phyloP scores from a whole-genome alignment of 164 flowering plant species.

The Vitis rupestris region DNA sequence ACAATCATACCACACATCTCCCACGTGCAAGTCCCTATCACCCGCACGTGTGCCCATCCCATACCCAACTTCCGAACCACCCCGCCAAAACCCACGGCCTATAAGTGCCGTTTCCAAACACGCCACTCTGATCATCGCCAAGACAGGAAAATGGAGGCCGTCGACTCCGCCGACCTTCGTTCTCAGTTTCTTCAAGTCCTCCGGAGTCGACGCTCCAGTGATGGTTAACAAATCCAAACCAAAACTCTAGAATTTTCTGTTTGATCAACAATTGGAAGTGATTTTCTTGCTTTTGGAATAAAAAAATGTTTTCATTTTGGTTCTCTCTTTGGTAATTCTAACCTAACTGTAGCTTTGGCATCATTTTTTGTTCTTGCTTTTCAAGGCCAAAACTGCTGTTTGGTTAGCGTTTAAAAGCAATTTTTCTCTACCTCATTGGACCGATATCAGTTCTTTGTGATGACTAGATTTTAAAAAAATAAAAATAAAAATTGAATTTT shows the following conservation, averaged over 20 bases:
- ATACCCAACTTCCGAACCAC: background rate
- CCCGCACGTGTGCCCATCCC: slow-evolving; percentile 3
- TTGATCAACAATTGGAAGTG: background rate
- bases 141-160: slow-evolving; percentile 11
- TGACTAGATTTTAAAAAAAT: too few relatives aligned
- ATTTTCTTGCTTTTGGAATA: slow-evolving; percentile 1
- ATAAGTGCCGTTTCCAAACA: slow-evolving; percentile 12
- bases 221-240: slow-evolving; percentile 13
- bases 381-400: too few relatives aligned
- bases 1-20: background rate
- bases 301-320: background rate
- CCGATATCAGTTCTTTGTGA: too few relatives aligned
- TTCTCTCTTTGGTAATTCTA: slow-evolving; percentile 3
- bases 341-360: too few relatives aligned
- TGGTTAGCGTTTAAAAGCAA: too few relatives aligned
- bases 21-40: background rate
- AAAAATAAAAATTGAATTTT: too few relatives aligned
- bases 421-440: too few relatives aligned
- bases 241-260: background rate
- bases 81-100: slow-evolving; percentile 15
- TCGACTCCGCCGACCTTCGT: slow-evolving; percentile 36
- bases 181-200: slow-evolving; percentile 49
- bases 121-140: background rate
- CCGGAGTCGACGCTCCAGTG: slow-evolving; percentile 49
- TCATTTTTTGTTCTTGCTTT: too few relatives aligned